Base-by-base conservation (phyloP, 1,284 basidiomycete genomes). In the Farysia itapuensis region DNA sequence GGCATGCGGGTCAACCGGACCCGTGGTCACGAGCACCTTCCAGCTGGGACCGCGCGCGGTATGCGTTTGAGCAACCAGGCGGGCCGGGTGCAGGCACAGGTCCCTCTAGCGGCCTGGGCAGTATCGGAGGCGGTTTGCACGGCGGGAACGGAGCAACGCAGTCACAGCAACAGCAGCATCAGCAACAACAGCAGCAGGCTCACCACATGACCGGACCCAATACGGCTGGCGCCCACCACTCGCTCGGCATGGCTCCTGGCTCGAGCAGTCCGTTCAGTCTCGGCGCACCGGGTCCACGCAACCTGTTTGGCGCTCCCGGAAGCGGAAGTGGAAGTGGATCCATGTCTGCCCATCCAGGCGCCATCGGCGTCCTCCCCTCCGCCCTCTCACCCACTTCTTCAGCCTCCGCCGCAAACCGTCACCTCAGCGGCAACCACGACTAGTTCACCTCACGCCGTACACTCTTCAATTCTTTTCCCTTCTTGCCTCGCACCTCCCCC, bases 21-120 rank as follows among this genome's bases (percentile, higher is more conserved):
- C 69, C 54, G 14, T 69, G 66, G 64, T 52, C 58, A 3, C 42
- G 60, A 7, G 54, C 49, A 14, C 43, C 36, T 8, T 49, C 41
- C 23, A 39, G 52, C 36, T 75, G 73, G 73, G 72, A 75, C 35
- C 63, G 70, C 6, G 72, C 73, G 24, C 60, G 72, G 22, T 67
- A 49, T 35, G 72, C 72, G 11, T 75, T 74, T 32, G 73, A 75
- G 37, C 63, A 64, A 46, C 67, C 69, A 9, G 46, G 49, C 33
- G 35, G 49, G 42, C 49, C 44, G 40, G 33, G 21, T 24, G n/a
- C 30, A n/a, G 51, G 25, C 11, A 31, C 22, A 14, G 52, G 18
- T 13, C 32, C 24, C 15, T 26, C 43, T 18, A 36, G 35, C 5
- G 40, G 37, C 6, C 28, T 51, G 8, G 47, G 40, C 18, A 39